A percentile compares a stretch with the other conserved stretches of the same genome.
Conservation (phyloP, 176 grass and related monocot species). For the Cenchrus purpureus region DNA sequence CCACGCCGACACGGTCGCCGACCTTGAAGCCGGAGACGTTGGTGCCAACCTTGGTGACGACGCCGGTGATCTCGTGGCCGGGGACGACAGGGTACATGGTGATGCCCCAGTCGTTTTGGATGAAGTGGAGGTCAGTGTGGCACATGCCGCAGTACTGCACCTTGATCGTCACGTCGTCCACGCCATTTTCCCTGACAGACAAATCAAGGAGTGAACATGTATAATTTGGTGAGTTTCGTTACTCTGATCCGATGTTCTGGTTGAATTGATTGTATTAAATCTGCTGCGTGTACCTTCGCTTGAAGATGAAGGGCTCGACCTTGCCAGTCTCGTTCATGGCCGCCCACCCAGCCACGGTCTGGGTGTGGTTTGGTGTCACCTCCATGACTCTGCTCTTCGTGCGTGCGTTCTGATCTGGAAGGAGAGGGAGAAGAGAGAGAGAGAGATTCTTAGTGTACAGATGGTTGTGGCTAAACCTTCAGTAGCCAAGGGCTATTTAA, state of each 20-base stretch:
- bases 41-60: neutral
- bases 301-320: constrained; percentile 66
- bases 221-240: too few relatives aligned
- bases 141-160: neutral
- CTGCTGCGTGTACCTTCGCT: constrained; percentile 55
- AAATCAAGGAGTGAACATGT: too few relatives aligned
- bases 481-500: too few relatives aligned
- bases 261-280: too few relatives aligned
- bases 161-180: neutral
- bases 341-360: constrained; percentile 72
- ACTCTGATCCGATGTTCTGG: too few relatives aligned
- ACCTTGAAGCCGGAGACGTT: neutral
- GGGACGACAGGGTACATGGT: neutral
- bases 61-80: neutral
- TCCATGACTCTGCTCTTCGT: too few relatives aligned
- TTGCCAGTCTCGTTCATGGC: constrained; percentile 66
- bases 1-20: neutral
- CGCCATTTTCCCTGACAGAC: neutral
- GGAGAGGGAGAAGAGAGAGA: too few relatives aligned
- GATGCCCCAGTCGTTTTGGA: neutral
- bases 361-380: constrained; percentile 64
- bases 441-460: too few relatives aligned
- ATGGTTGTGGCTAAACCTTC: too few relatives aligned
- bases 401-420: too few relatives aligned
- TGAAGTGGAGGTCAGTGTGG: neutral